Percentiles rank a stretch among this genome's conserved stretches.
phyloP scores from a whole-genome alignment of 176 grass and related monocot genomes.

The Oryza brachyantha region DNA sequence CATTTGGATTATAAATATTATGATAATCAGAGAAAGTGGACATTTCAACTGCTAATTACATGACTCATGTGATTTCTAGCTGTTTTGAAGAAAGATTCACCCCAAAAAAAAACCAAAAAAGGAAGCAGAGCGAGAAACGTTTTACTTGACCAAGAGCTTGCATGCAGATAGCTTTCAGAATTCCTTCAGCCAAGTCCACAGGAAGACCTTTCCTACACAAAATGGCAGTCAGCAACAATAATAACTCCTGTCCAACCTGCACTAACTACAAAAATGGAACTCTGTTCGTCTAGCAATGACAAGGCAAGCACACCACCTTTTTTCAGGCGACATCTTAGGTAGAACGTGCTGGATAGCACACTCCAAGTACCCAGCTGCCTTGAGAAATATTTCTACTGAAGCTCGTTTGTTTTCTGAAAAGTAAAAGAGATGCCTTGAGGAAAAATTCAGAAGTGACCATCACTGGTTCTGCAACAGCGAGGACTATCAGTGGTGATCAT shows the following conservation, averaged over 20 bases:
- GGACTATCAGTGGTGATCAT: conserved; percentile 3
- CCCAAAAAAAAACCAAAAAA: background rate
- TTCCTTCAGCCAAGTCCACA: conserved; percentile 74
- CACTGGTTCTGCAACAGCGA: background rate
- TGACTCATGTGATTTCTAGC: conserved; percentile 26
- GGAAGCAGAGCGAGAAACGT: background rate
- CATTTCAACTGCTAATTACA: conserved; percentile 32
- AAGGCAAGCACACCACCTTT: conserved; percentile 48
- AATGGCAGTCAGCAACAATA: conserved; percentile 36
- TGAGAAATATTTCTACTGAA: conserved; percentile 80
- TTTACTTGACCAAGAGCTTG: conserved; percentile 88
- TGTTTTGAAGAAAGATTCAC: conserved; percentile 3
- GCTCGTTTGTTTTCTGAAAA: conserved; percentile 65
- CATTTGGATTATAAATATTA: background rate
- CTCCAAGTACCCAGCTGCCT: conserved; percentile 84
- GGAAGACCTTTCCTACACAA: conserved; percentile 85
- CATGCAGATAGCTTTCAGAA: conserved; percentile 74
- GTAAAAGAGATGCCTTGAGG: background rate
- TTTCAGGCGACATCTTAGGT: conserved; percentile 64
- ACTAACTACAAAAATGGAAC: conserved; percentile 7
- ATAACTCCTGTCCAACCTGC: conserved; percentile 18
- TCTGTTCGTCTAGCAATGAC: conserved; percentile 3
- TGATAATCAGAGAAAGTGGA: conserved; percentile 8
- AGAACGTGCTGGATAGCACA: conserved; percentile 73
- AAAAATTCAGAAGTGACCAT: background rate